phyloP scores from a whole-genome alignment of 2,329 filamentous ascomycete genomes.

The Fusarium cicatricum region DNA sequence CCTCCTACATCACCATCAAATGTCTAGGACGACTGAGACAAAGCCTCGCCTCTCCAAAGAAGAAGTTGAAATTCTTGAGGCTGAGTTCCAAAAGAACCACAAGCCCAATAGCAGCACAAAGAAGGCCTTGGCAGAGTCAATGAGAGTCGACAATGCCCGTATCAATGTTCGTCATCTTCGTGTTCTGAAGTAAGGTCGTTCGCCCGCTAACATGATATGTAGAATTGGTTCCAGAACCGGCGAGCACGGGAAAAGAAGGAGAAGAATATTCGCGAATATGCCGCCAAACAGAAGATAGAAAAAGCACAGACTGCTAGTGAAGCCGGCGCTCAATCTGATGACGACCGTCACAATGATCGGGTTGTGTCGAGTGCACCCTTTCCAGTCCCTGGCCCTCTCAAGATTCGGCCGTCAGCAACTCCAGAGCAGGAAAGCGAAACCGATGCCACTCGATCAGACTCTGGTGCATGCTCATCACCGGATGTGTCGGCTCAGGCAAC shows the following conservation, averaged over 20 bases:
- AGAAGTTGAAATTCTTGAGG: conserved; percentile 66
- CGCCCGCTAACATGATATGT: conserved; percentile 43
- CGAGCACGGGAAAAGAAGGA: conserved; percentile 72
- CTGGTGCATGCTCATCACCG: conserved; percentile 35
- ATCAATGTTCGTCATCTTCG: conserved; percentile 62
- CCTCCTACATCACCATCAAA: conserved; percentile 49
- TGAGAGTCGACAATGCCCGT: conserved; percentile 69
- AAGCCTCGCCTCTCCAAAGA: conserved; percentile 66
- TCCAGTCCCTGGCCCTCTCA: conserved; percentile 41
- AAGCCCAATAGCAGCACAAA: conserved; percentile 71
- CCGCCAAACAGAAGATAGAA: conserved; percentile 49
- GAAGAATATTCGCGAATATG: conserved; percentile 58
- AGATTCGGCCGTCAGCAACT: conserved; percentile 16
- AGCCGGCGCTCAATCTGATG: conserved; percentile 38
- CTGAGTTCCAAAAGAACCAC: conserved; percentile 69
- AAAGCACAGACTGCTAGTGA: conserved; percentile 45
- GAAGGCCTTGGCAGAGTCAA: conserved; percentile 66
- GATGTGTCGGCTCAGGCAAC: conserved; percentile 29
- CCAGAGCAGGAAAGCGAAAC: conserved; percentile 41
- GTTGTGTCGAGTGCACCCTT: conserved; percentile 54
- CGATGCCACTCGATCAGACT: conserved; percentile 40
- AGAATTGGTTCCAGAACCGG: conserved; percentile 77
- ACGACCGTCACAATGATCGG: conserved; percentile 47
- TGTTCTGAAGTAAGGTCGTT: background rate
- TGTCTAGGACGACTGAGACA: conserved; percentile 55